These are phyloP conservation scores for Myriangium duriaei DNA, from an alignment of 2,329 filamentous ascomycete genomes.

Conservation along the genomic window DNA sequence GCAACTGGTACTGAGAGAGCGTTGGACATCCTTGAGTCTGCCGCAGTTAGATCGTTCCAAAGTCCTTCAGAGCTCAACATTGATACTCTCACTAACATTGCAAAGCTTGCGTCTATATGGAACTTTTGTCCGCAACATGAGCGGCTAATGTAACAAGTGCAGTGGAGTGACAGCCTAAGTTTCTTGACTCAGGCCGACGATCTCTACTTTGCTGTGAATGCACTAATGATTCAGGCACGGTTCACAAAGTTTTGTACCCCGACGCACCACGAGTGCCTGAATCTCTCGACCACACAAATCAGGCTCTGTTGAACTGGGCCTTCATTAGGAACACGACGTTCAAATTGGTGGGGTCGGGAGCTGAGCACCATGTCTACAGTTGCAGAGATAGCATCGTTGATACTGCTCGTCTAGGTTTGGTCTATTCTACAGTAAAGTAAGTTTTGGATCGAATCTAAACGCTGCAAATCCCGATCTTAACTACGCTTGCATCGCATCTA, in stretches of 20 bases:
- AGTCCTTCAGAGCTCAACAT: conserved; percentile 13
- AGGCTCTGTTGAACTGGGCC: background rate
- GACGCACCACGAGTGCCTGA: no score
- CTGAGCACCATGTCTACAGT: background rate
- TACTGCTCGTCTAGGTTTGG: background rate
- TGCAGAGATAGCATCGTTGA: background rate
- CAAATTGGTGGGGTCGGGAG: background rate
- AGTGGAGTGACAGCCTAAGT: conserved; percentile 30
- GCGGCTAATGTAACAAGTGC: conserved; percentile 31
- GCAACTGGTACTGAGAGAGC: conserved; percentile 49
- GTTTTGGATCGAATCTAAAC: background rate
- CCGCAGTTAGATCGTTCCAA: conserved; percentile 14
- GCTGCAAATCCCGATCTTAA: background rate
- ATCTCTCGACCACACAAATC: no score
- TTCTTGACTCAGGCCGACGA: conserved; percentile 29
- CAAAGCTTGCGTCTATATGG: conserved; percentile 23
- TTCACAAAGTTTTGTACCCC: no score
- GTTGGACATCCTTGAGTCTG: conserved; percentile 14
- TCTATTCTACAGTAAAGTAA: background rate
- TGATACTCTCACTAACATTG: conserved; percentile 18
- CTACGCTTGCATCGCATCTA: background rate
- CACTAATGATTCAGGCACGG: background rate
- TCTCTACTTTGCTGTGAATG: conserved; percentile 14
- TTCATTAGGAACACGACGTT: background rate
- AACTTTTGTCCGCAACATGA: conserved; percentile 32